Conservation (phyloP, 352 stramenopile species). For the Phytophthora quininea region DNA sequence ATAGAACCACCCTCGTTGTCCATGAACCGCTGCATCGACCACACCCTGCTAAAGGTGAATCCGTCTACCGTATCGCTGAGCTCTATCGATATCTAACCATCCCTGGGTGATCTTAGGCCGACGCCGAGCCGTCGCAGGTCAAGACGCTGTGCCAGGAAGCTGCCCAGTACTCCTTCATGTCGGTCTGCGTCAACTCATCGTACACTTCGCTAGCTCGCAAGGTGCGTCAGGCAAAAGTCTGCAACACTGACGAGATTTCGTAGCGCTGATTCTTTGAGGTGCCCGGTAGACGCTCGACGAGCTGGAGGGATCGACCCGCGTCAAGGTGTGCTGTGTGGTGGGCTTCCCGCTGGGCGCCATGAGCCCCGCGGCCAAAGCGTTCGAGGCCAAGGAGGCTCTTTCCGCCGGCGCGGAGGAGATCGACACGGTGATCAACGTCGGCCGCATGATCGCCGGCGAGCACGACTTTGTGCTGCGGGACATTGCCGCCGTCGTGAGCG, state of each 20-base stretch:
- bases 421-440: constrained; percentile 89
- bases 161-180: constrained; percentile 67
- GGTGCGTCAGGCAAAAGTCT: constrained; percentile 18
- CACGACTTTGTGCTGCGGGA: constrained; percentile 81
- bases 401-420: constrained; percentile 83
- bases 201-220: constrained; percentile 70
- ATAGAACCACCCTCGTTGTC: neutral
- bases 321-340: constrained; percentile 86
- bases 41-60: constrained; percentile 81
- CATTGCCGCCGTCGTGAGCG: constrained; percentile 67
- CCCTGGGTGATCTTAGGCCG: constrained; percentile 38
- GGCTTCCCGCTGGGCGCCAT: constrained; percentile 80
- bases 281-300: constrained; percentile 48
- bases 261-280: neutral
- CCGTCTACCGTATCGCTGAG: neutral
- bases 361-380: constrained; percentile 66
- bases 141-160: constrained; percentile 74
- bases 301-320: constrained; percentile 41
- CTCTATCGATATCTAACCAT: constrained; percentile 8
- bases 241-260: neutral
- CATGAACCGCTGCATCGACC: constrained; percentile 77
- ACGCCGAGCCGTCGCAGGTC: constrained; percentile 71
- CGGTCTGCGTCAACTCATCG: constrained; percentile 84
- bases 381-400: constrained; percentile 72
- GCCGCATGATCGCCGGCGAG: constrained; percentile 62